These are phyloP conservation scores for Elsinoe australis DNA, from an alignment of 2,329 filamentous ascomycete species.

Conservation along the genomic window DNA sequence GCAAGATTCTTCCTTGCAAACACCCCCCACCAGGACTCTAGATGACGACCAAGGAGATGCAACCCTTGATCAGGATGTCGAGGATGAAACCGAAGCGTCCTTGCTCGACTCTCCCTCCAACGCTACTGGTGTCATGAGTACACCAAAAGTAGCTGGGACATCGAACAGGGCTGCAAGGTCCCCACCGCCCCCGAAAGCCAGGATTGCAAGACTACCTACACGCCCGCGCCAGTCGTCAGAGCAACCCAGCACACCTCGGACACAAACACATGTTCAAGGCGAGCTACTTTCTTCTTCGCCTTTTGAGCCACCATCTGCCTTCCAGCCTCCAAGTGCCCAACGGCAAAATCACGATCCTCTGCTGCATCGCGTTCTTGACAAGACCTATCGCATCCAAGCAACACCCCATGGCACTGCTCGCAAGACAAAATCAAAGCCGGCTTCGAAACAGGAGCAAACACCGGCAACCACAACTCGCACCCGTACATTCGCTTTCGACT, in stretches of 20 bases:
- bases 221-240: conserved; percentile 24
- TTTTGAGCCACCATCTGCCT: conserved; percentile 42
- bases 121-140: conserved; percentile 48
- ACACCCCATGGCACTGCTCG: conserved; percentile 63
- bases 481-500: conserved; percentile 26
- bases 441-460: conserved; percentile 29
- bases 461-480: conserved; percentile 35
- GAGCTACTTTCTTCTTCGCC: conserved; percentile 38
- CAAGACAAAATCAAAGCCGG: conserved; percentile 32
- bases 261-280: conserved; percentile 1
- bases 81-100: conserved; percentile 41
- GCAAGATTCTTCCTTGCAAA: conserved; percentile 18
- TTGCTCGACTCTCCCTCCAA: conserved; percentile 57
- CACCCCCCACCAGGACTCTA: conserved; percentile 17
- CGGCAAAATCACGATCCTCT: conserved; percentile 59
- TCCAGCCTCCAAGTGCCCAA: conserved; percentile 34
- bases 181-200: conserved; percentile 30
- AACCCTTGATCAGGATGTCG: conserved; percentile 30
- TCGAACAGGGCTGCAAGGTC: conserved; percentile 19
- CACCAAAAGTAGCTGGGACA: conserved; percentile 42
- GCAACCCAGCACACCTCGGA: conserved; percentile 19
- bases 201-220: conserved; percentile 17
- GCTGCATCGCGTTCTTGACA: conserved; percentile 86
- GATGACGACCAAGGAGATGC: conserved; percentile 26
- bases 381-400: conserved; percentile 87